A percentile compares a stretch with the other conserved stretches of the same genome.
Evolutionary conservation across 129 eudicot genomes (phyloP).

Genomic region (Ambrosia artemisiifolia): DNA sequence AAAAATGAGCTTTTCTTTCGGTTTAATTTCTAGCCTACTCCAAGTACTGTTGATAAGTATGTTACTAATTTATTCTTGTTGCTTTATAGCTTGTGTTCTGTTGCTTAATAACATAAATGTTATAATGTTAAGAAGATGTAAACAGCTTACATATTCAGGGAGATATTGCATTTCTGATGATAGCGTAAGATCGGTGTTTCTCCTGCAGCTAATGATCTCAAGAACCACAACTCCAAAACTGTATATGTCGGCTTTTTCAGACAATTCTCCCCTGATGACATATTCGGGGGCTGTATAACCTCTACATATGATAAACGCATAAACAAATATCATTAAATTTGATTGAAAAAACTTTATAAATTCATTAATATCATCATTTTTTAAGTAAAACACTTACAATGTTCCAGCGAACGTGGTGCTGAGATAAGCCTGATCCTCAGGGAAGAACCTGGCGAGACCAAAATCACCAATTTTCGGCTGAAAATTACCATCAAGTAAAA

Average conservation of each 20-base stretch:
- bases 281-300: constrained; percentile 90
- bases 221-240: constrained; percentile 79
- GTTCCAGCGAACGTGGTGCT: constrained; percentile 78
- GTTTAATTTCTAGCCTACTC: too few relatives aligned
- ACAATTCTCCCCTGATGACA: constrained; percentile 67
- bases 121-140: not conserved
- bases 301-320: constrained; percentile 33
- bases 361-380: not conserved
- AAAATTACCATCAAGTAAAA: constrained; percentile 63
- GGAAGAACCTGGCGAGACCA: constrained; percentile 79
- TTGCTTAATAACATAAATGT: not conserved
- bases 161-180: constrained; percentile 75
- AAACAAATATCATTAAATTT: not conserved
- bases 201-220: constrained; percentile 63
- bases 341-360: not conserved
- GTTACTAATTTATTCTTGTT: not conserved
- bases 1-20: not conserved
- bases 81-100: not conserved
- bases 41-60: not conserved
- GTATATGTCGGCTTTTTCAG: constrained; percentile 74
- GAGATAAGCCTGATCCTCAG: constrained; percentile 72
- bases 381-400: constrained; percentile 39
- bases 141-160: constrained; percentile 62
- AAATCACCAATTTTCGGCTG: constrained; percentile 75
- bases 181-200: constrained; percentile 59